Conservation (phyloP, 176 grass and related monocot genomes). For the Guadua angustifolia region DNA sequence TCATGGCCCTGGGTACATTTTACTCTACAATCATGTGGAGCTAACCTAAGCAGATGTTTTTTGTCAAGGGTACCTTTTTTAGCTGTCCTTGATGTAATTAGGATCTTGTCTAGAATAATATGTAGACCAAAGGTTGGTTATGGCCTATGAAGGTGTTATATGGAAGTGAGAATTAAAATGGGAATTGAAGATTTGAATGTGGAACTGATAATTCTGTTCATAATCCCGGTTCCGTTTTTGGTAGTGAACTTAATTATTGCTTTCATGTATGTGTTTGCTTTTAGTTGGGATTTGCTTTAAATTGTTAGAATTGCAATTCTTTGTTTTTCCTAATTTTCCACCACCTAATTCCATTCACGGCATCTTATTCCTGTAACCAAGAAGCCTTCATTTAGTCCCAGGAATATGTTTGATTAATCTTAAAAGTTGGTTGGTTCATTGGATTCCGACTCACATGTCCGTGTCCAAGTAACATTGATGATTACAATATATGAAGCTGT, state of each 20-base stretch:
- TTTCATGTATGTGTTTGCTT: neutral
- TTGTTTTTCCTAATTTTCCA: neutral
- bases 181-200: neutral
- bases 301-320: neutral
- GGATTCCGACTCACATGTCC: neutral
- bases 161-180: neutral
- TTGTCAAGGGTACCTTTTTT: neutral
- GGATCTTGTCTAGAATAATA: neutral
- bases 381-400: neutral
- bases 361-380: neutral
- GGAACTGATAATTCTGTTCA: neutral
- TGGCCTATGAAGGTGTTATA: neutral
- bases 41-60: neutral
- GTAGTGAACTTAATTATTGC: neutral
- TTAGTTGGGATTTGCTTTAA: neutral
- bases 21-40: neutral
- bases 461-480: no score
- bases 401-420: neutral
- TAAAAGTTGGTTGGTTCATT: neutral
- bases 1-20: neutral
- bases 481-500: constrained; percentile 7
- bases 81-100: neutral
- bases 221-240: neutral
- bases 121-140: neutral
- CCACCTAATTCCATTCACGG: neutral